Percentiles rank a stretch among this genome's conserved stretches.
Evolutionary conservation across 257 asterid species (phyloP).

Genomic region (Solanum pinnatisectum): DNA sequence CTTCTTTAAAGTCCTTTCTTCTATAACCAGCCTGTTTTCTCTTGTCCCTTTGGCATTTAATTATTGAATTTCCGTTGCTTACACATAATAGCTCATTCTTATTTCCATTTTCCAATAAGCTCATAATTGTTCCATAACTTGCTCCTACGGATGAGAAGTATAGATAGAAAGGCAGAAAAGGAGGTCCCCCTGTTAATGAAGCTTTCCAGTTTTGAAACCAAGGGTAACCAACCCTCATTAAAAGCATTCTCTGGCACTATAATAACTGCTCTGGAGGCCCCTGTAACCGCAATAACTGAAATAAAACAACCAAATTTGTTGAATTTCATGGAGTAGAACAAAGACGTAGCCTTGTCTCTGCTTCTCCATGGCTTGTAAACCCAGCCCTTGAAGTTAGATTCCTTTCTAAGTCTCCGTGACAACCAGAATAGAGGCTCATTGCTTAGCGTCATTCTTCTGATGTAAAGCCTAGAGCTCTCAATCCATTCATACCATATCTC

Average conservation of each 20-base stretch:
- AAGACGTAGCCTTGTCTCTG: neutral
- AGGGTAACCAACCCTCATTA: neutral
- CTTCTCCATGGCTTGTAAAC: neutral
- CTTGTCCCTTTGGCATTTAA: neutral
- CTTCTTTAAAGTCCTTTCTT: neutral
- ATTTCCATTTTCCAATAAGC: neutral
- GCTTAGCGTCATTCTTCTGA: neutral
- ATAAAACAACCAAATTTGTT: neutral
- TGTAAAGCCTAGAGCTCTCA: neutral
- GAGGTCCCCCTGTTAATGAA: too few species aligned
- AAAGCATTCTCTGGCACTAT: neutral
- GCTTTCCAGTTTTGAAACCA: neutral
- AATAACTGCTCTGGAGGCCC: neutral
- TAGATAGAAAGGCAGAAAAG: too few species aligned
- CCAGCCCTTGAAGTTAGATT: neutral
- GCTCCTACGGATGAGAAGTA: too few species aligned
- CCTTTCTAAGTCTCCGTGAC: neutral
- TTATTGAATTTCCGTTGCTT: neutral
- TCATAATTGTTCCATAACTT: too few species aligned
- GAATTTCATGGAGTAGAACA: neutral
- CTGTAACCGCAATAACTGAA: neutral
- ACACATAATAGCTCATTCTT: neutral
- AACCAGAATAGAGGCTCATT: neutral
- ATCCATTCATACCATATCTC: neutral
- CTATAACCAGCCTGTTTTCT: neutral